Percentiles rank a stretch among this genome's conserved stretches.
These are phyloP conservation scores for Fusarium sarcochroum DNA, from an alignment of 2,329 filamentous ascomycete genomes.

Conservation along the genomic window DNA sequence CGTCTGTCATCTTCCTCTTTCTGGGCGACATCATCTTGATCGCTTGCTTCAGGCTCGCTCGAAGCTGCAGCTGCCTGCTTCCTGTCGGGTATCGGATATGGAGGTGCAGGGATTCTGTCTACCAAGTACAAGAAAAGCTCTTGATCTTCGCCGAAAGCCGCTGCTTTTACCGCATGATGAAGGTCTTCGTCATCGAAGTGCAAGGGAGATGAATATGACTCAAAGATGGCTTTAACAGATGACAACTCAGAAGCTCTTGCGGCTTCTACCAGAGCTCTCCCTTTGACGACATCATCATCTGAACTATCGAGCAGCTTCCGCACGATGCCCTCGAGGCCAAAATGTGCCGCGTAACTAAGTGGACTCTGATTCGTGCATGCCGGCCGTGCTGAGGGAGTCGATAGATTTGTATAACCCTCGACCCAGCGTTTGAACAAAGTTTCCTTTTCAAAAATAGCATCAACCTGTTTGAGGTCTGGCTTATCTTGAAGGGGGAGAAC, in stretches of 20 bases:
- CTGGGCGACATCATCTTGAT: not conserved
- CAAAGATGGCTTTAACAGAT: not conserved
- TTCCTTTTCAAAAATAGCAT: not conserved
- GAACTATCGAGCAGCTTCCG: not conserved
- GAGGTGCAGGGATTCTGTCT: not conserved
- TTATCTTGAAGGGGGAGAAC: not conserved
- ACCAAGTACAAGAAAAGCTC: slow-evolving; percentile 4
- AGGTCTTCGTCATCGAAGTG: slow-evolving; percentile 1
- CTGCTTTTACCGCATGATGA: not conserved
- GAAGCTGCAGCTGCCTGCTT: no score
- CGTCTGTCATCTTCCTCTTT: not conserved
- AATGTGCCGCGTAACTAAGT: slow-evolving; percentile 12
- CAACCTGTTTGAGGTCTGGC: not conserved
- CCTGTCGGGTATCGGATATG: not conserved
- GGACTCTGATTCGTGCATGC: not conserved
- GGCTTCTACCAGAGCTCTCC: slow-evolving; percentile 8
- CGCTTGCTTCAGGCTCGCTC: not conserved
- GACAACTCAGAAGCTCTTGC: not conserved
- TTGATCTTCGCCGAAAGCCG: not conserved
- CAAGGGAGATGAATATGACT: not conserved
- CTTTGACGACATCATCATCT: not conserved
- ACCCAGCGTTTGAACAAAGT: slow-evolving; percentile 1
- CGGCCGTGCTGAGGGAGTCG: not conserved
- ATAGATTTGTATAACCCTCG: not conserved
- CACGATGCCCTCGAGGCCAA: not conserved